Evolutionary conservation across 2,329 filamentous ascomycete genomes (phyloP).

Genomic region (Fusarium tjaetaba): DNA sequence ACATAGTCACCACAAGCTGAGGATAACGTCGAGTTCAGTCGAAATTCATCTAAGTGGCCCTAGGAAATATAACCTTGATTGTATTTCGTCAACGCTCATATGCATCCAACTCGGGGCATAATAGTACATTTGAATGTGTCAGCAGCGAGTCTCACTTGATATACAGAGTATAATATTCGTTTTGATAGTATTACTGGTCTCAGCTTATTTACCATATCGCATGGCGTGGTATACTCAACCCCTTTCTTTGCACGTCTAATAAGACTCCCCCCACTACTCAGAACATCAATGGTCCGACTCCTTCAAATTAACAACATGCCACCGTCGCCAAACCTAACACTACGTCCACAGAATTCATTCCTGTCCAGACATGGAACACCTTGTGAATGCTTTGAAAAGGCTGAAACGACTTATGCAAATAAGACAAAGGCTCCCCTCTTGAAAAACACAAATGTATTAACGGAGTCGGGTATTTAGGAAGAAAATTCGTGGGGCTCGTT

Average conservation of each 20-base stretch:
- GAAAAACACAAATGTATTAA: neutral
- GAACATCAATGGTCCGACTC: neutral
- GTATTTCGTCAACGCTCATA: neutral
- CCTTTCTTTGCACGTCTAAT: slow-evolving; percentile 12
- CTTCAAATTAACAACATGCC: slow-evolving; percentile 11
- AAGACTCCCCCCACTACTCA: slow-evolving; percentile 6
- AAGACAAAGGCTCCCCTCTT: neutral
- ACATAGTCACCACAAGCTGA: neutral
- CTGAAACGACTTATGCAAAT: neutral
- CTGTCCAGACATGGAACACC: neutral
- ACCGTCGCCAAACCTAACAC: neutral
- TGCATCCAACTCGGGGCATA: neutral
- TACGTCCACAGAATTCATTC: neutral
- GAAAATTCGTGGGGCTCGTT: slow-evolving; percentile 19
- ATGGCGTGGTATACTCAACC: slow-evolving; percentile 24
- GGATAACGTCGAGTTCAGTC: neutral
- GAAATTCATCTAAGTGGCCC: neutral
- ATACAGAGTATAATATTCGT: neutral
- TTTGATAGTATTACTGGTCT: neutral
- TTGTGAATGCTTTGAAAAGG: neutral
- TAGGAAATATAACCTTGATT: no score
- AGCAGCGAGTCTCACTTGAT: neutral
- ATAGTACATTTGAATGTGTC: neutral
- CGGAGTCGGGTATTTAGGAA: neutral
- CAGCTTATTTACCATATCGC: slow-evolving; percentile 1